A percentile compares a stretch with the other conserved stretches of the same genome.
Evolutionary conservation across 2,329 filamentous ascomycete genomes (phyloP).

Genomic region (Penicillium psychrosexuale): DNA sequence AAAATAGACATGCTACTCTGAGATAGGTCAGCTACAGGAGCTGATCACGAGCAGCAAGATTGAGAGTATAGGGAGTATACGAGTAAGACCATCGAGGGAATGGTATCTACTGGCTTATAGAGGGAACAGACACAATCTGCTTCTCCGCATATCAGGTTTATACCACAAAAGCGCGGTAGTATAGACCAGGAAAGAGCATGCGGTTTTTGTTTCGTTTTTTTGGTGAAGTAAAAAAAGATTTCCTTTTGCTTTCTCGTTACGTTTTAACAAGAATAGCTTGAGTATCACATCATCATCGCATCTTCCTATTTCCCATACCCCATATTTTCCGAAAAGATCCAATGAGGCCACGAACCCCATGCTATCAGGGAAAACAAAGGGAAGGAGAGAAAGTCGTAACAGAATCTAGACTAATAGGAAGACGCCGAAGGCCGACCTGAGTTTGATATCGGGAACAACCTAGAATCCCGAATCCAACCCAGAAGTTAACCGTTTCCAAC

Average conservation of each 20-base stretch:
- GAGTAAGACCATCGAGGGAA: background rate
- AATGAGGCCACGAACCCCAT: constrained; percentile 20
- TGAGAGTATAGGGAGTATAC: background rate
- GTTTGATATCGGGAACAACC: constrained; percentile 27
- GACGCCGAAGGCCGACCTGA: constrained; percentile 29
- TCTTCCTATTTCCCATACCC: constrained; percentile 25
- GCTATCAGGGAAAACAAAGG: constrained; percentile 13
- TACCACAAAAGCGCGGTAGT: background rate
- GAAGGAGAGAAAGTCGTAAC: constrained; percentile 15
- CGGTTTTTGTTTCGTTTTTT: constrained; percentile 18
- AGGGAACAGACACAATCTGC: background rate
- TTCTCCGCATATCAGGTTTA: background rate
- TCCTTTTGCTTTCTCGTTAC: constrained; percentile 30
- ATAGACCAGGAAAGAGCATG: background rate
- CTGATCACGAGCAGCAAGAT: background rate
- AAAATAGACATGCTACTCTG: background rate
- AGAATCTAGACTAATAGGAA: constrained; percentile 24
- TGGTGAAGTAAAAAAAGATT: constrained; percentile 23
- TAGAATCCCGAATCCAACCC: constrained; percentile 30
- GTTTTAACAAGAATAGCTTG: constrained; percentile 28
- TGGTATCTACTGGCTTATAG: background rate
- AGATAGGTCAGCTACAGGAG: no score
- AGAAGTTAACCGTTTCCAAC: constrained; percentile 33
- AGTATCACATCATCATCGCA: constrained; percentile 31
- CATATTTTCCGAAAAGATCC: constrained; percentile 17